These are phyloP conservation scores for Venturia effusa DNA, from an alignment of 2,329 filamentous ascomycete genomes.

Conservation along the genomic window DNA sequence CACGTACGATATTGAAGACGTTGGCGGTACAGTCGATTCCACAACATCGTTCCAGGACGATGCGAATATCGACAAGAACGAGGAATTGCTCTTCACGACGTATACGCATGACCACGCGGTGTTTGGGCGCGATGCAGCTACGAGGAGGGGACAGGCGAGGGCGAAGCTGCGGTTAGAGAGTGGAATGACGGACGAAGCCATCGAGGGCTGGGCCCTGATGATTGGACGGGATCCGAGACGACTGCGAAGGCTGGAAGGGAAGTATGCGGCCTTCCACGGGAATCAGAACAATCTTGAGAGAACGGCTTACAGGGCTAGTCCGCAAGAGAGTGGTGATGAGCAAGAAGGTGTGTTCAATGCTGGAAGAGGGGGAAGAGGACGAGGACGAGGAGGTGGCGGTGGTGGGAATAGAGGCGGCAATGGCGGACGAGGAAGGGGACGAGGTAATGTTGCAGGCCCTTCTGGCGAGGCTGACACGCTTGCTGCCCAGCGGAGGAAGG, in stretches of 20 bases:
- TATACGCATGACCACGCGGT: conserved; percentile 54
- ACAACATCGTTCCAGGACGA: conserved; percentile 21
- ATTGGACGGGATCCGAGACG: conserved; percentile 60
- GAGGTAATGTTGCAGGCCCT: conserved; percentile 50
- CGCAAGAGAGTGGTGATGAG: conserved; percentile 45
- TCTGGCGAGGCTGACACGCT: conserved; percentile 62
- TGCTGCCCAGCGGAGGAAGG: conserved; percentile 61
- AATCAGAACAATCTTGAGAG: conserved; percentile 53
- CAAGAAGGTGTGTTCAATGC: conserved; percentile 32
- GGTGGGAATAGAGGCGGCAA: conserved; percentile 24
- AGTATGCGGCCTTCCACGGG: conserved; percentile 55
- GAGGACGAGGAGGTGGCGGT: conserved; percentile 38
- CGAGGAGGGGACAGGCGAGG: conserved; percentile 53
- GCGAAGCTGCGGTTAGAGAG: conserved; percentile 60
- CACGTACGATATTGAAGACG: conserved; percentile 86
- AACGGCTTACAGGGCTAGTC: conserved; percentile 52
- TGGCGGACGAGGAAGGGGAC: conserved; percentile 27
- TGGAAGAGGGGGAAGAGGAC: conserved; percentile 36
- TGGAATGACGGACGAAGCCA: conserved; percentile 82
- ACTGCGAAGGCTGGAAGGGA: conserved; percentile 58
- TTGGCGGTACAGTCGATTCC: conserved; percentile 76
- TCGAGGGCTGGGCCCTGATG: conserved; percentile 94
- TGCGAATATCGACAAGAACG: conserved; percentile 49
- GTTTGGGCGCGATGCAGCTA: conserved; percentile 63
- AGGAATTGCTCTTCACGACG: conserved; percentile 62